A percentile compares a stretch with the other conserved stretches of the same genome.
These are phyloP conservation scores for Papilionanthe hybrid DNA, from an alignment of 116 monocot species.

Conservation along the genomic window DNA sequence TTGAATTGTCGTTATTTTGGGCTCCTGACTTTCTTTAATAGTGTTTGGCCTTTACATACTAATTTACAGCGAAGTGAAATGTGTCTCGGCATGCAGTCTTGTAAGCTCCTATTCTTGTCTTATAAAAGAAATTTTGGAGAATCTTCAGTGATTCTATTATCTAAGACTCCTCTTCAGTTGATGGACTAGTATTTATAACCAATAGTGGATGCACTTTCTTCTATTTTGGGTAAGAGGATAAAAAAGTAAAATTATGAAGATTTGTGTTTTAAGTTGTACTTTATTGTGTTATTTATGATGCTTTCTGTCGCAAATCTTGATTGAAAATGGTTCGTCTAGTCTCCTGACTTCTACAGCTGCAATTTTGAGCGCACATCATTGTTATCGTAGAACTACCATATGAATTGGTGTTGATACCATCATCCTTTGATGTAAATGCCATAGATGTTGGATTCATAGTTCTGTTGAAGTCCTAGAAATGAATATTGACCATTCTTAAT, in stretches of 20 bases:
- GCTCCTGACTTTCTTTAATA: neutral
- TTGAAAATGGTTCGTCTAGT: neutral
- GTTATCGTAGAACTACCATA: neutral
- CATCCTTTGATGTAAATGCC: neutral
- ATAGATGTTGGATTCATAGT: neutral
- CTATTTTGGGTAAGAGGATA: no score
- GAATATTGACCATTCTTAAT: neutral
- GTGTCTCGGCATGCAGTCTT: neutral
- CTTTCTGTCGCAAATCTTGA: neutral
- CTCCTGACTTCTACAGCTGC: neutral
- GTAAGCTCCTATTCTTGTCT: neutral
- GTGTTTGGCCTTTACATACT: neutral
- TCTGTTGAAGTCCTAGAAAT: neutral
- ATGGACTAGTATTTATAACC: no score
- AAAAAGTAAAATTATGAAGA: no score
- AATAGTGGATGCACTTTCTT: no score
- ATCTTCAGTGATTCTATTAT: neutral
- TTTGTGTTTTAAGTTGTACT: neutral
- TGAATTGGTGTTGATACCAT: neutral
- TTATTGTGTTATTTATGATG: neutral
- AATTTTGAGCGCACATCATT: no score
- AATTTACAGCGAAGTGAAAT: neutral
- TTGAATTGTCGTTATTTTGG: neutral
- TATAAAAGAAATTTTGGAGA: conserved; percentile 3
- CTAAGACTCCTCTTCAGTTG: neutral